These are phyloP conservation scores for Fusarium annulatum DNA, from an alignment of 2,329 filamentous ascomycete species.

Conservation along the genomic window DNA sequence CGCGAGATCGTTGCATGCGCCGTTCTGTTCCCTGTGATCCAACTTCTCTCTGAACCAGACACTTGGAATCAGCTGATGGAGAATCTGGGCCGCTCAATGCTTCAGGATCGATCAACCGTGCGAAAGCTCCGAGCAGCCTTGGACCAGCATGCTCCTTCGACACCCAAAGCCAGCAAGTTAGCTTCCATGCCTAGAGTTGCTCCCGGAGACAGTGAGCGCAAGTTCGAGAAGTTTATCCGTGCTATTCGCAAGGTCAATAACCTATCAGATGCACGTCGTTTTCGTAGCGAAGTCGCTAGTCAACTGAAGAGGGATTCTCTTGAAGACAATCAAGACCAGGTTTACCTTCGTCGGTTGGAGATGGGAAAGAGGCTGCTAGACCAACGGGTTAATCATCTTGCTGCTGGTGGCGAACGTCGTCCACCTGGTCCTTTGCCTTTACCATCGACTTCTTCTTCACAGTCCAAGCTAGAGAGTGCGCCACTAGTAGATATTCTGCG, in stretches of 20 bases:
- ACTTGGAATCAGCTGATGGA: conserved; percentile 98
- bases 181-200: conserved; percentile 81
- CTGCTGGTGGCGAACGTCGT: conserved; percentile 69
- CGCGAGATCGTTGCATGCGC: conserved; percentile 93
- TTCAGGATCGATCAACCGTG: conserved; percentile 96
- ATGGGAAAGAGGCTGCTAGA: conserved; percentile 92
- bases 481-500: conserved; percentile 87
- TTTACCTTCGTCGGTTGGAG: conserved; percentile 89
- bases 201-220: conserved; percentile 86
- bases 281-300: conserved; percentile 90
- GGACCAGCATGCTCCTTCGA: conserved; percentile 92
- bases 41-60: conserved; percentile 87
- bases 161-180: conserved; percentile 72
- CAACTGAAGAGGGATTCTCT: conserved; percentile 88
- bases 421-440: conserved; percentile 41
- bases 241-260: conserved; percentile 90
- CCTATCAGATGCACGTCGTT: conserved; percentile 89
- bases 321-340: conserved; percentile 81
- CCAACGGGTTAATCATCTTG: conserved; percentile 85
- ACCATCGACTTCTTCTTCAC: conserved; percentile 45
- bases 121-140: conserved; percentile 90
- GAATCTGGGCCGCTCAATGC: conserved; percentile 83
- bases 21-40: conserved; percentile 84
- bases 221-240: conserved; percentile 93
- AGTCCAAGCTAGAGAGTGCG: conserved; percentile 78